Evolutionary conservation across 768 basidiomycete genomes (phyloP).

Genomic region (Suillus hirtellus): DNA sequence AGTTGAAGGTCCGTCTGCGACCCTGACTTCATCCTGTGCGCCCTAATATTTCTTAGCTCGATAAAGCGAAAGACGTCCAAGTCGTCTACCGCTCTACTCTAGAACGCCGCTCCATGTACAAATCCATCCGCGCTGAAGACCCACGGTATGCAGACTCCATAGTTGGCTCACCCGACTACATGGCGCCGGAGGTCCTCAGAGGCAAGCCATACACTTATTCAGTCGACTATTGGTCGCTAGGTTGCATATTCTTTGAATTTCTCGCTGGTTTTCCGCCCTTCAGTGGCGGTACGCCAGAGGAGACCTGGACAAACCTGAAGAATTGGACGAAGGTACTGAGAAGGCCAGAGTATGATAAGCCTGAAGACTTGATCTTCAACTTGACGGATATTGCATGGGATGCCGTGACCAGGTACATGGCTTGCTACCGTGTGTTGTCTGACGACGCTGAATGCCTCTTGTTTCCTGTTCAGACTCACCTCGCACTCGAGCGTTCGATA

Average conservation of each 20-base stretch:
- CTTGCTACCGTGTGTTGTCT: neutral
- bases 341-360: slow-evolving; percentile 93
- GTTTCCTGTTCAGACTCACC: slow-evolving; percentile 60
- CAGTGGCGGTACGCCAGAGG: slow-evolving; percentile 91
- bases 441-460: slow-evolving; percentile 8
- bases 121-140: slow-evolving; percentile 86
- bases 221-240: slow-evolving; percentile 98
- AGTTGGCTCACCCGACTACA: slow-evolving; percentile 98
- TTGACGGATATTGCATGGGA: slow-evolving; percentile 93
- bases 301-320: slow-evolving; percentile 99
- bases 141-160: slow-evolving; percentile 95
- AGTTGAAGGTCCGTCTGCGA: slow-evolving; percentile 67
- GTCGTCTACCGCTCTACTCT: slow-evolving; percentile 88
- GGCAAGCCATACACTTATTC: slow-evolving; percentile 95
- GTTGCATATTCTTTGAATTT: slow-evolving; percentile 98
- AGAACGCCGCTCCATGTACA: slow-evolving; percentile 93
- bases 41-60: slow-evolving; percentile 58
- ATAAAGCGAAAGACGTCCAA: slow-evolving; percentile 94
- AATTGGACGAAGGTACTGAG: slow-evolving; percentile 93
- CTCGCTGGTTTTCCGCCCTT: slow-evolving; percentile 97
- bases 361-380: slow-evolving; percentile 97
- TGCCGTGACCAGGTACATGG: slow-evolving; percentile 75
- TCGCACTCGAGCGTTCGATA: slow-evolving; percentile 83
- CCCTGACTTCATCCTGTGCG: neutral
- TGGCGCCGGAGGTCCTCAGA: slow-evolving; percentile 92